These are phyloP conservation scores for Mrakia hoshinonis DNA, from an alignment of 768 basidiomycete genomes.

Conservation along the genomic window DNA sequence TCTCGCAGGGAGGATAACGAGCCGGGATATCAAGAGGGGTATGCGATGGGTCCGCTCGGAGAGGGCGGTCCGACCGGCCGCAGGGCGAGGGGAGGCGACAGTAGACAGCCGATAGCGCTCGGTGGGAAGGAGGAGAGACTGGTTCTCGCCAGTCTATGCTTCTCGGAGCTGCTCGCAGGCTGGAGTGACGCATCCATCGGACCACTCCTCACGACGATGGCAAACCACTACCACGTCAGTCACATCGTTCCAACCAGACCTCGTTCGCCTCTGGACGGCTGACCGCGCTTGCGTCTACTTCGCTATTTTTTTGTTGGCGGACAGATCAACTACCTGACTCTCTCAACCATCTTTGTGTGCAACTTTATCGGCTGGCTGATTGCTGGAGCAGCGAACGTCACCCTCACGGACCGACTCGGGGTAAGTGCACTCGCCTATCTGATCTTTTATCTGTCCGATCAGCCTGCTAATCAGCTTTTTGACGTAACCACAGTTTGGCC, in stretches of 20 bases:
- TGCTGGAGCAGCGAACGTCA: slow-evolving; percentile 49
- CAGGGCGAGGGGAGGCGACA: background rate
- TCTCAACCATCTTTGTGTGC: slow-evolving; percentile 48
- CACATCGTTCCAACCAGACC: no score
- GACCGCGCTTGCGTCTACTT: background rate
- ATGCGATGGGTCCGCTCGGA: background rate
- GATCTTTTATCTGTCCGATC: background rate
- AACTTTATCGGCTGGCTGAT: slow-evolving; percentile 35
- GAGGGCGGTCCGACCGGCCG: background rate
- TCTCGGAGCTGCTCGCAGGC: slow-evolving; percentile 8
- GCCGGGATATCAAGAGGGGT: background rate
- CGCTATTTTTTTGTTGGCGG: background rate
- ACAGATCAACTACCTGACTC: slow-evolving; percentile 9
- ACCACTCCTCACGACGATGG: slow-evolving; percentile 30
- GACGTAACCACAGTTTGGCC: background rate
- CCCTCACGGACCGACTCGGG: slow-evolving; percentile 36
- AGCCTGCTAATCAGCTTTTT: slow-evolving; percentile 36
- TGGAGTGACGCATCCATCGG: slow-evolving; percentile 29
- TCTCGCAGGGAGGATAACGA: background rate
- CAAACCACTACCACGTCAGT: slow-evolving; percentile 26
- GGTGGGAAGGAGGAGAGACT: background rate
- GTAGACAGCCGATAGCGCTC: background rate
- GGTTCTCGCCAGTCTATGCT: background rate
- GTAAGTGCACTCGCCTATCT: background rate
- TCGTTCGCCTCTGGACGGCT: background rate